These are phyloP conservation scores for Aspergillus japonicus DNA, from an alignment of 2,329 filamentous ascomycete genomes.

Conservation along the genomic window DNA sequence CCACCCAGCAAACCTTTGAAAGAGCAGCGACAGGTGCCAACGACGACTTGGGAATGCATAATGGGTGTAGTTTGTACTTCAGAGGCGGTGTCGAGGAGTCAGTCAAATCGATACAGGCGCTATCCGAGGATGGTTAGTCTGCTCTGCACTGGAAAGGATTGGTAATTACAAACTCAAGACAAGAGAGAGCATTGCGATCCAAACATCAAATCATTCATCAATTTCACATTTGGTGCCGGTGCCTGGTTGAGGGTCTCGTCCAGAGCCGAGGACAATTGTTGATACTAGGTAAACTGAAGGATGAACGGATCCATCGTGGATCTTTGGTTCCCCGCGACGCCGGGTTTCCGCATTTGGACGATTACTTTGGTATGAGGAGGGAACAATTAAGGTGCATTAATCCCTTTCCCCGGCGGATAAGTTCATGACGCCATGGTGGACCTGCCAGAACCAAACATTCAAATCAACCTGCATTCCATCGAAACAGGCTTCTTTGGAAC, in stretches of 20 bases:
- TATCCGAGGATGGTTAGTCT: not conserved
- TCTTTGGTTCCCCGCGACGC: not conserved
- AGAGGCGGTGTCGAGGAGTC: not conserved
- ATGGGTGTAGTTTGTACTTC: not conserved
- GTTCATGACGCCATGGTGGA: constrained; percentile 27
- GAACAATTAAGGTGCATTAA: not conserved
- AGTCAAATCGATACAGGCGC: not conserved
- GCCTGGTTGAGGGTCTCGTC: no score
- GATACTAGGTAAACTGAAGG: no score
- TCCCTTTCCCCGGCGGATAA: not conserved
- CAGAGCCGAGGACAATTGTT: no score
- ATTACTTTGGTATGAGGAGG: no score
- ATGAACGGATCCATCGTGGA: not conserved
- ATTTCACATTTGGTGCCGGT: no score
- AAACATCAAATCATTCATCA: no score
- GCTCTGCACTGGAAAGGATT: not conserved
- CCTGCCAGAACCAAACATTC: constrained; percentile 12
- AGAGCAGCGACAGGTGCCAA: not conserved
- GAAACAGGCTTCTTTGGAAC: constrained; percentile 3
- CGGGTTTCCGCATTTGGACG: not conserved
- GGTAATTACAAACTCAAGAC: not conserved
- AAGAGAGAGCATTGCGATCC: not conserved
- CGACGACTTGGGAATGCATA: not conserved
- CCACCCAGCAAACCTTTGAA: not conserved
- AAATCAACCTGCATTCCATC: not conserved